Evolutionary conservation across 108 stramenopile species (phyloP).

Genomic region (Aurantiochytrium sp.): DNA sequence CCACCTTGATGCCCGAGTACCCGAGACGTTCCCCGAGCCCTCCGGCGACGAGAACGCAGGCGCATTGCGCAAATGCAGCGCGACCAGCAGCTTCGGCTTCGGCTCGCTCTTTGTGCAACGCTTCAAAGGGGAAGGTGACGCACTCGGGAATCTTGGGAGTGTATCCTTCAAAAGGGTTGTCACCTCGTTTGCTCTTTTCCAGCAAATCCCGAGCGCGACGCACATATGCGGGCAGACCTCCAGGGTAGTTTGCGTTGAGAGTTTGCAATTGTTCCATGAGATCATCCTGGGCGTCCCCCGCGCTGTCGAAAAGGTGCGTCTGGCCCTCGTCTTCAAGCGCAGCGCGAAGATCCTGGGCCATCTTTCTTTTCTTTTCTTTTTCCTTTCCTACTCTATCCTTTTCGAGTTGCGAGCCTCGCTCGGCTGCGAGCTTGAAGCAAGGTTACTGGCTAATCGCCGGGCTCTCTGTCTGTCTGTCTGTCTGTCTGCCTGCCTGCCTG

Average conservation of each 20-base stretch:
- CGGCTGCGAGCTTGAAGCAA: no score
- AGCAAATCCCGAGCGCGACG: constrained; percentile 71
- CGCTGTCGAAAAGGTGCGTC: background rate
- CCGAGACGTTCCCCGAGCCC: constrained; percentile 93
- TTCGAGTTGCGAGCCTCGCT: no score
- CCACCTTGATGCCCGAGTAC: constrained; percentile 87
- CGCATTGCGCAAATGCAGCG: background rate
- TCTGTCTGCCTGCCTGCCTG: no score
- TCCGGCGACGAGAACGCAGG: constrained; percentile 61
- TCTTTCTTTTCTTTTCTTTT: no score
- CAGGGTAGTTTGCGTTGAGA: constrained; percentile 81
- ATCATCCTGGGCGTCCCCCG: background rate
- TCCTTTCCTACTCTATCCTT: background rate
- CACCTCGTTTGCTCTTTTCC: constrained; percentile 69
- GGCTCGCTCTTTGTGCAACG: background rate
- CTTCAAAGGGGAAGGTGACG: background rate
- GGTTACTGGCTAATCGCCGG: no score
- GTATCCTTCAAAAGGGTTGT: constrained; percentile 86
- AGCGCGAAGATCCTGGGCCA: background rate
- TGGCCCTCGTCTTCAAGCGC: background rate
- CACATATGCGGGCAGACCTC: constrained; percentile 78
- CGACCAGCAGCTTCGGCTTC: constrained; percentile 22
- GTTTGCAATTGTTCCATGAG: constrained; percentile 53
- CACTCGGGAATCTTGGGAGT: constrained; percentile 62
- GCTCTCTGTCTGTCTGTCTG: no score